These are phyloP conservation scores for Skeletonema potamos DNA, from an alignment of 108 stramenopile species.

Conservation along the genomic window DNA sequence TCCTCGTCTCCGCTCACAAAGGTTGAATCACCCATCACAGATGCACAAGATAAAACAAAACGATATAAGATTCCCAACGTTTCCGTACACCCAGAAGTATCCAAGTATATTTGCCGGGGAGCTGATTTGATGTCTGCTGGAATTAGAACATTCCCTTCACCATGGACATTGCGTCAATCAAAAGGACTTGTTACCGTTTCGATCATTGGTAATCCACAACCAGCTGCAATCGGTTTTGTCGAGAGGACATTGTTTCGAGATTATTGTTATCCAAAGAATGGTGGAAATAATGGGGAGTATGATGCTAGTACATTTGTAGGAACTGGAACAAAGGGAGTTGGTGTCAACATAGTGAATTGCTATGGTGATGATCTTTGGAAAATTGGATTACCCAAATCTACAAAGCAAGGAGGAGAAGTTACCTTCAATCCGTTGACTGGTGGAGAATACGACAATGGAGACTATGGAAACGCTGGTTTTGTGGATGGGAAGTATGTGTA, in stretches of 20 bases:
- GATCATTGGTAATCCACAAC: constrained; percentile 69
- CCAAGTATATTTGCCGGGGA: constrained; percentile 82
- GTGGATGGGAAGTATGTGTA: constrained; percentile 53
- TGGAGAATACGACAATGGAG: constrained; percentile 60
- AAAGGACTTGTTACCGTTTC: constrained; percentile 54
- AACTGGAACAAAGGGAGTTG: constrained; percentile 63
- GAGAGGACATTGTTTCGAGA: constrained; percentile 30
- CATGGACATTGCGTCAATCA: constrained; percentile 34
- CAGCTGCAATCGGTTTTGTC: constrained; percentile 70
- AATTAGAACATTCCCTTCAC: constrained; percentile 53
- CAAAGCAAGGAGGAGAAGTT: neutral
- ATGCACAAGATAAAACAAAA: constrained; percentile 26
- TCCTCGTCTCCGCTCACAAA: constrained; percentile 2
- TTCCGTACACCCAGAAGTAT: constrained; percentile 44
- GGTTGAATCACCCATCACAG: neutral
- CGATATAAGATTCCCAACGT: constrained; percentile 30
- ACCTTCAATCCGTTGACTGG: constrained; percentile 49
- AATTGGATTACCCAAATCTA: constrained; percentile 22
- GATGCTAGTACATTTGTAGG: constrained; percentile 35
- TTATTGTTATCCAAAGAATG: constrained; percentile 34
- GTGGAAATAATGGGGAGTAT: neutral
- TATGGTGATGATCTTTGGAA: constrained; percentile 88
- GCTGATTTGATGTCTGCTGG: constrained; percentile 85
- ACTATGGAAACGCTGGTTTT: constrained; percentile 84
- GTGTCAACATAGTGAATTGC: constrained; percentile 62